Percentiles rank a stretch among this genome's conserved stretches.
Conservation (phyloP, 2,329 filamentous ascomycete species). For the Pseudocercospora crystallina region DNA sequence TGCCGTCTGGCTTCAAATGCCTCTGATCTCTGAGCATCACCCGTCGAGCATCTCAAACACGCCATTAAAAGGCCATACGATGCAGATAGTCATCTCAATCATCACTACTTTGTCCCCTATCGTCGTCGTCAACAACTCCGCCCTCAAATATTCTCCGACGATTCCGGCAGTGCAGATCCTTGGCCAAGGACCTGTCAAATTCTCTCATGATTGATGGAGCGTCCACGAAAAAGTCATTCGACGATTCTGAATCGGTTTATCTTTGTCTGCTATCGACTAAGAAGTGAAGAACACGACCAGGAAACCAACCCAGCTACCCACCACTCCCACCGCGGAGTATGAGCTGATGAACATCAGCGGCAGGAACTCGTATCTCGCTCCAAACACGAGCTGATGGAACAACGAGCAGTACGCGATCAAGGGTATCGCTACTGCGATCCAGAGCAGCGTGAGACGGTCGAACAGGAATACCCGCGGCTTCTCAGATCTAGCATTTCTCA, state of each 20-base stretch:
- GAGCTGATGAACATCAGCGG: slow-evolving; percentile 97
- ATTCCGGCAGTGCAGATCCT: no score
- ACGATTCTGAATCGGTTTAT: background rate
- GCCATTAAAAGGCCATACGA: no score
- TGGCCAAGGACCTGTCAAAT: no score
- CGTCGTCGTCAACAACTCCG: no score
- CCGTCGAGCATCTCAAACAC: no score
- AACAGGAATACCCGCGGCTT: slow-evolving; percentile 83
- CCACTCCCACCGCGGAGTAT: slow-evolving; percentile 90
- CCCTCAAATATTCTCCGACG: no score
- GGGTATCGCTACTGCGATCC: slow-evolving; percentile 86
- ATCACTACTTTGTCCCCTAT: no score
- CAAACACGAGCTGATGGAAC: slow-evolving; percentile 79
- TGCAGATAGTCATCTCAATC: no score
- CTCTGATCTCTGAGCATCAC: no score
- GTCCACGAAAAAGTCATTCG: no score
- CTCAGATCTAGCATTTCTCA: slow-evolving; percentile 55
- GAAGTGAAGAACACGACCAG: slow-evolving; percentile 79
- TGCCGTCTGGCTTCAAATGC: no score
- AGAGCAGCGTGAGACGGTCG: slow-evolving; percentile 85
- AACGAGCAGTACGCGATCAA: slow-evolving; percentile 86
- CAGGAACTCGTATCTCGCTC: slow-evolving; percentile 79
- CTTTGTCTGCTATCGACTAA: slow-evolving; percentile 10
- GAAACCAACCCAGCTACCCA: slow-evolving; percentile 94
- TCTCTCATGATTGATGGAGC: no score